A percentile compares a stretch with the other conserved stretches of the same genome.
phyloP scores from a whole-genome alignment of 805 yeast genomes.

The Helenozyma rhizophorensis region DNA sequence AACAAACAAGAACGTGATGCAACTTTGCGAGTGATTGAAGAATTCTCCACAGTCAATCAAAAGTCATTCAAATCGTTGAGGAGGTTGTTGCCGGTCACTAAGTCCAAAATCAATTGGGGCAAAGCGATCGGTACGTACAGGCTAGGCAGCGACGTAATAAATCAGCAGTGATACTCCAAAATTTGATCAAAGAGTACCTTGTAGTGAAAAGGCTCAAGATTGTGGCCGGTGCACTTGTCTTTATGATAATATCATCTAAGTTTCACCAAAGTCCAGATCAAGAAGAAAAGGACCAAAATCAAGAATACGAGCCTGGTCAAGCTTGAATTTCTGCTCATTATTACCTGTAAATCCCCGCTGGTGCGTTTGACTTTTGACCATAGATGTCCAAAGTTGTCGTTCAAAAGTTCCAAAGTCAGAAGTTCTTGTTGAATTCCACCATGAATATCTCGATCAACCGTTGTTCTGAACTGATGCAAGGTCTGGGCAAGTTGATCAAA shows the following conservation, averaged over 20 bases:
- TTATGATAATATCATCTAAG: constrained; percentile 24
- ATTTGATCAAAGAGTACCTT: too few species aligned
- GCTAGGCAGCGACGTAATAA: constrained; percentile 73
- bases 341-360: constrained; percentile 36
- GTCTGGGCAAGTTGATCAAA: constrained; percentile 42
- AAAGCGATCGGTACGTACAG: constrained; percentile 86
- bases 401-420: constrained; percentile 34
- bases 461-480: constrained; percentile 37
- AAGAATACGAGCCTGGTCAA: constrained; percentile 34
- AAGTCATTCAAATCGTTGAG: constrained; percentile 77
- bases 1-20: constrained; percentile 52
- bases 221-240: too few species aligned
- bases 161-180: constrained; percentile 17
- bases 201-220: too few species aligned
- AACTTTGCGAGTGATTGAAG: constrained; percentile 55
- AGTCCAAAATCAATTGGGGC: constrained; percentile 94
- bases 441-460: constrained; percentile 40
- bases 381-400: constrained; percentile 34
- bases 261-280: constrained; percentile 38
- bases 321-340: constrained; percentile 40
- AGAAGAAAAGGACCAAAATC: constrained; percentile 29
- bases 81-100: constrained; percentile 87
- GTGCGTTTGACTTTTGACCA: constrained; percentile 37
- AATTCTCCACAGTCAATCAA: constrained; percentile 73
- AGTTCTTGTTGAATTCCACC: constrained; percentile 37